Evolutionary conservation across 257 asterid species (phyloP).

Genomic region (Nemophila menziesii): DNA sequence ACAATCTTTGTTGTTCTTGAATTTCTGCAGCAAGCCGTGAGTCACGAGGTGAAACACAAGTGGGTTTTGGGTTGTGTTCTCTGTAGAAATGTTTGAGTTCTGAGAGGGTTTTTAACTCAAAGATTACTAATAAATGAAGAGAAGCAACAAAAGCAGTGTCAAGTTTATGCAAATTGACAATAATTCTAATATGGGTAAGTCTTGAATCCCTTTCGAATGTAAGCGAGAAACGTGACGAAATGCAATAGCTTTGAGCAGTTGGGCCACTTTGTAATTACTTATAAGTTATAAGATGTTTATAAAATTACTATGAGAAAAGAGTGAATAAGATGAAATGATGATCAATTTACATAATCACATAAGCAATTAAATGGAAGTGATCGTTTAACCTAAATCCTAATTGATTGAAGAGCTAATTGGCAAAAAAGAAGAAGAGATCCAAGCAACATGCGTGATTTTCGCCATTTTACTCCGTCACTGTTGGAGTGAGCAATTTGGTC

Average conservation of each 20-base stretch:
- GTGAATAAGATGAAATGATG: constrained; percentile 17
- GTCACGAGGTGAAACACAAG: constrained; percentile 85
- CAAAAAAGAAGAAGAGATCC: too few species aligned
- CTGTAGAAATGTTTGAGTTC: constrained; percentile 94
- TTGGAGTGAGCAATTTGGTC: too few species aligned
- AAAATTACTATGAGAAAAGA: constrained; percentile 21
- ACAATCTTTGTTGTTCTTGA: constrained; percentile 91
- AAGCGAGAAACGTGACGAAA: constrained; percentile 15
- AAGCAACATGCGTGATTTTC: too few species aligned
- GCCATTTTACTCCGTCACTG: too few species aligned
- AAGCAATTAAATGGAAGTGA: constrained; percentile 35
- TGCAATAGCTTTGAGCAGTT: constrained; percentile 22
- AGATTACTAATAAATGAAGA: constrained; percentile 69
- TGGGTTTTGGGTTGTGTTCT: constrained; percentile 92
- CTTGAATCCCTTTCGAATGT: constrained; percentile 20
- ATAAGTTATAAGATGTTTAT: constrained; percentile 24
- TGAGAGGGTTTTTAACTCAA: constrained; percentile 82
- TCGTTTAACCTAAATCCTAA: constrained; percentile 24
- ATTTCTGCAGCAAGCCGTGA: constrained; percentile 97
- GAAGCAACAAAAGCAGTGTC: constrained; percentile 50
- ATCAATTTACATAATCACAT: constrained; percentile 50
- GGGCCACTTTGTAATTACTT: constrained; percentile 7
- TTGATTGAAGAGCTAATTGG: too few species aligned
- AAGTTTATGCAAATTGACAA: constrained; percentile 67
- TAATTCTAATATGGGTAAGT: constrained; percentile 50